Evolutionary conservation across 139 green algal species (phyloP), one percentile per base, ranked within the genome.

Genomic region (Nannochloris sp.): DNA sequence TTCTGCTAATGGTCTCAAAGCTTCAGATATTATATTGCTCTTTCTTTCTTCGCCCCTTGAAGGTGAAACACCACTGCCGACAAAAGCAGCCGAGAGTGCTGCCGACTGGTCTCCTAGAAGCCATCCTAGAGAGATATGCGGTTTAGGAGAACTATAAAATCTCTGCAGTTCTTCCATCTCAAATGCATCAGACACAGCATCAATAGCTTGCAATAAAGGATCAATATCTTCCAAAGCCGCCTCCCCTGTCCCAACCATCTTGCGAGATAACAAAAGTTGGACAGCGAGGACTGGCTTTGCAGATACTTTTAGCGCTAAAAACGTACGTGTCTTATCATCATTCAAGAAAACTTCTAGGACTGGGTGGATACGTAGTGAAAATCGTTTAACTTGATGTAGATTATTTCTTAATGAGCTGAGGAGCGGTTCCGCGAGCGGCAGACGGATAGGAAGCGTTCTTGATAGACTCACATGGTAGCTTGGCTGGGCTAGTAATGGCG

Each of bases 261-360:
- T 9, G 48, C 51, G 6, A 39, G 38, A 33, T 19, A 31, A 6
- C 65, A 72, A 34, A 19, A 51, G 19, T 19, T 19, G 19, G 19
- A 19, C 42, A 51, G 42, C 19, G 42, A 19, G 19, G 42, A 19
- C 19, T 19, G 42, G 42, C 19, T 19, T 19, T 7, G 9, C 34
- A 10, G 55, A 12, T 5, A 58, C 62, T 13, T 51, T 13, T 23
- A 83, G 23, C 0, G 67, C 68, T 36, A 83, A 32, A 37, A 83
- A 83, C 2, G 75, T 82, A 34, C 76, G 61, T 6, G 54, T 80
- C 7, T 39, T 27, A 4, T 77, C 76, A 34, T 83, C 75, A 33
- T 83, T 83, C 14, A 67, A 23, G 10, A 83, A 54, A 12, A 80
- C 60, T 29, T 75, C 47, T 10, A 31, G 55, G 13, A 8, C 23